Percentiles rank a stretch among this genome's conserved stretches.
phyloP scores from a whole-genome alignment of 1,139 yeast genomes.

The Nadsonia commutata region DNA sequence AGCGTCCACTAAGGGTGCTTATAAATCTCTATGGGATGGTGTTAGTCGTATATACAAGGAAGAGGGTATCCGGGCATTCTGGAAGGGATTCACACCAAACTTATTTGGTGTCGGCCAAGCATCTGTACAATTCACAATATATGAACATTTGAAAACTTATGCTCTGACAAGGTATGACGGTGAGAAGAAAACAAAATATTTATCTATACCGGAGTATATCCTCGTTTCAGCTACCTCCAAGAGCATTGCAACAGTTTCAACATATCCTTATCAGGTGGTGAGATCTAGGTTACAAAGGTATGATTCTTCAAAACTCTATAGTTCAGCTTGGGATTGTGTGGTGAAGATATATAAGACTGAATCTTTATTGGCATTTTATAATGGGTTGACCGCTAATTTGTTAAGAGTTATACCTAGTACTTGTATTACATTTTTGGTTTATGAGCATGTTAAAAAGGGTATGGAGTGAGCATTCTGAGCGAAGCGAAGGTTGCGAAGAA shows the following conservation, averaged over 20 bases:
- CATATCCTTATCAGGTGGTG: slow-evolving; percentile 80
- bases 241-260: slow-evolving; percentile 44
- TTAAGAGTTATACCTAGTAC: slow-evolving; percentile 84
- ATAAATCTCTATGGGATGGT: slow-evolving; percentile 45
- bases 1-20: slow-evolving; percentile 33
- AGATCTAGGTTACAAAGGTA: slow-evolving; percentile 59
- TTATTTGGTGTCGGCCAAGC: slow-evolving; percentile 78
- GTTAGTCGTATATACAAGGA: slow-evolving; percentile 31
- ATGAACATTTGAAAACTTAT: slow-evolving; percentile 50
- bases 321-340: slow-evolving; percentile 18
- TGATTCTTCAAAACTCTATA: slow-evolving; percentile 13
- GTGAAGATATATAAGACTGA: slow-evolving; percentile 28
- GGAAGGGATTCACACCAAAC: slow-evolving; percentile 77
- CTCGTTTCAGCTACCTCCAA: slow-evolving; percentile 57
- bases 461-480: slow-evolving; percentile 5
- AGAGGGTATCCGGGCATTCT: slow-evolving; percentile 62
- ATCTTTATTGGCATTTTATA: slow-evolving; percentile 53
- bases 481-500: too few species aligned
- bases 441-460: slow-evolving; percentile 40
- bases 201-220: slow-evolving; percentile 43
- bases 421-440: slow-evolving; percentile 64
- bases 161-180: not conserved
- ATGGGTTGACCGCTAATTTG: slow-evolving; percentile 69
- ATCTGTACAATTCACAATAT: slow-evolving; percentile 72
- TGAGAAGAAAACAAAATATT: slow-evolving; percentile 11